These are phyloP conservation scores for Tarenaya hassleriana DNA, from an alignment of 345 rosid genomes.

Conservation along the genomic window DNA sequence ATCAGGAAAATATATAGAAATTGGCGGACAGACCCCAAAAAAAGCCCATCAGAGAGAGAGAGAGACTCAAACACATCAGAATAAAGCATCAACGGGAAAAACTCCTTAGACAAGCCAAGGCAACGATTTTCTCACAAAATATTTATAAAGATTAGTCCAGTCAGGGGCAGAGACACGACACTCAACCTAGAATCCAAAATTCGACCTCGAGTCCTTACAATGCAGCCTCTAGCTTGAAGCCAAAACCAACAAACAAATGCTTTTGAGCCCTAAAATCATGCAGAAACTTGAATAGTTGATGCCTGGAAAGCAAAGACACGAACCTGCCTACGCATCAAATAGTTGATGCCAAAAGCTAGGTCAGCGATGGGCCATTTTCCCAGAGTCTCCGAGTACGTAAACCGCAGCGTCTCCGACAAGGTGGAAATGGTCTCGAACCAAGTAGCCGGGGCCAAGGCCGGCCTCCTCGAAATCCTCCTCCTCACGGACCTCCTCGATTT, in stretches of 20 bases:
- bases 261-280: not conserved
- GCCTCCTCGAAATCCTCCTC: conserved; percentile 63
- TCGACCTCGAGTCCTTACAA: too few species aligned
- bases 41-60: too few species aligned
- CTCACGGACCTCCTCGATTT: conserved; percentile 59
- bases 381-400: conserved; percentile 87
- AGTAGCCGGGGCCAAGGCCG: conserved; percentile 91
- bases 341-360: conserved; percentile 94
- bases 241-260: not conserved
- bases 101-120: too few species aligned
- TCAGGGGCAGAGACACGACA: too few species aligned
- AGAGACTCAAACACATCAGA: too few species aligned
- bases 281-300: not conserved
- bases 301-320: conserved; percentile 11
- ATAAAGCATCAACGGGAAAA: too few species aligned
- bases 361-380: conserved; percentile 99
- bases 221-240: not conserved
- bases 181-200: too few species aligned
- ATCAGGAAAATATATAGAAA: conserved; percentile 10
- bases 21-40: too few species aligned
- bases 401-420: conserved; percentile 76
- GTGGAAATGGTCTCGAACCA: conserved; percentile 87
- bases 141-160: too few species aligned
- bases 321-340: conserved; percentile 85
- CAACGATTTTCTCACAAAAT: too few species aligned